A percentile compares a stretch with the other conserved stretches of the same genome.
These are phyloP conservation scores for Gossypium stocksii DNA, from an alignment of 345 rosid genomes.

Conservation along the genomic window DNA sequence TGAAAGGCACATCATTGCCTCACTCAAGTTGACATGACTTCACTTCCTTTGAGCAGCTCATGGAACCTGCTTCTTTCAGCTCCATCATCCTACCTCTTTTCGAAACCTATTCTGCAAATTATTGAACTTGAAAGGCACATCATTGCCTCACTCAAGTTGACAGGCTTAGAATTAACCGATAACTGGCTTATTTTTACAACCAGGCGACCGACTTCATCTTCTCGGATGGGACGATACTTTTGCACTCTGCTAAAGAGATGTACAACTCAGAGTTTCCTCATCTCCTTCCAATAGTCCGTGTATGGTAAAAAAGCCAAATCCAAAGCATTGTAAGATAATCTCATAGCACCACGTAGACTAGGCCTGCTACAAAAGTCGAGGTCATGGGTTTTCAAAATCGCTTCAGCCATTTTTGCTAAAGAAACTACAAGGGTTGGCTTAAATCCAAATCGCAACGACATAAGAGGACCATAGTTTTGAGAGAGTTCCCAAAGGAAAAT, in stretches of 20 bases:
- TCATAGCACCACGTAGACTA: background rate
- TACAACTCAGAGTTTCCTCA: background rate
- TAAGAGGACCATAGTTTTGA: too few relatives aligned
- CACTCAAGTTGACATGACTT: too few relatives aligned
- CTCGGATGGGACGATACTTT: background rate
- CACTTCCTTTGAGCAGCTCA: background rate
- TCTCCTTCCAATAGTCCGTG: background rate
- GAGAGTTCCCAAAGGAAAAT: too few relatives aligned
- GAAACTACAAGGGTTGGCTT: too few relatives aligned
- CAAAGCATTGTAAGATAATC: background rate
- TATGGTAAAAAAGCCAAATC: background rate
- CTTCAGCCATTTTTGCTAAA: too few relatives aligned
- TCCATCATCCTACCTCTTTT: background rate
- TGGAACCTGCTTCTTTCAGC: background rate
- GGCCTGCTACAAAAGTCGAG: too few relatives aligned
- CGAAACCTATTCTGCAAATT: background rate
- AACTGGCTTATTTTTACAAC: background rate
- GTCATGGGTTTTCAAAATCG: too few relatives aligned
- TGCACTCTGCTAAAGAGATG: background rate
- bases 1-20: too few relatives aligned
- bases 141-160: background rate
- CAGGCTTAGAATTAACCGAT: background rate
- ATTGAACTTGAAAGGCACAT: background rate
- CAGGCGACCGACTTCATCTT: background rate
- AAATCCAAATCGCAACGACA: too few relatives aligned